Evolutionary conservation across 345 rosid genomes (phyloP).

Genomic region (Triadica sebifera): DNA sequence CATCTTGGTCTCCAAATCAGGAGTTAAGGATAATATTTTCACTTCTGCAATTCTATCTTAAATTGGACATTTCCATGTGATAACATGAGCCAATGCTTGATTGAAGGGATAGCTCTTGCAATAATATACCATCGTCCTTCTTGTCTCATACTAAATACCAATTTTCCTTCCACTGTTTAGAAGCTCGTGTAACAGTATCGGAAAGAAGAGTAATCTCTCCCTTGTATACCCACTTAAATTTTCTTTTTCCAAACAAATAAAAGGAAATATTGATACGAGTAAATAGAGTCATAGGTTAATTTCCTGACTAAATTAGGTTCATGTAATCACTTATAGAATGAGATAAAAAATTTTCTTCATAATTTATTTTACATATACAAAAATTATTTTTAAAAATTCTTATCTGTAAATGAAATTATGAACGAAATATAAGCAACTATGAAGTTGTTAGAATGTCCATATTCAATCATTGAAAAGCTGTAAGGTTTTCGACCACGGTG

Average conservation of each 20-base stretch:
- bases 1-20: not conserved
- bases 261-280: too few relatives aligned
- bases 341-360: too few relatives aligned
- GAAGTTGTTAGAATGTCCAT: slow-evolving; percentile 18
- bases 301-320: too few relatives aligned
- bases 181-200: not conserved
- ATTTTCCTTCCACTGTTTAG: not conserved
- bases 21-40: not conserved
- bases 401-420: too few relatives aligned
- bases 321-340: too few relatives aligned
- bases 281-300: too few relatives aligned
- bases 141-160: slow-evolving; percentile 3
- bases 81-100: slow-evolving; percentile 14
- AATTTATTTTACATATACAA: too few relatives aligned
- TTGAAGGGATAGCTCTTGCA: slow-evolving; percentile 10
- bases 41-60: not conserved
- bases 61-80: slow-evolving; percentile 36
- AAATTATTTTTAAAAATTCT: too few relatives aligned
- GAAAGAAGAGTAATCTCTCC: too few relatives aligned
- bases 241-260: too few relatives aligned
- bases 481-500: slow-evolving; percentile 3
- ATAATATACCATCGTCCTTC: slow-evolving; percentile 18
- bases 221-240: too few relatives aligned
- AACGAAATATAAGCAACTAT: too few relatives aligned
- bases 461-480: slow-evolving; percentile 14